Percentiles rank a stretch among this genome's conserved stretches.
These are phyloP conservation scores for Monosporascus sp. DNA, from an alignment of 2,329 filamentous ascomycete species.

Conservation along the genomic window DNA sequence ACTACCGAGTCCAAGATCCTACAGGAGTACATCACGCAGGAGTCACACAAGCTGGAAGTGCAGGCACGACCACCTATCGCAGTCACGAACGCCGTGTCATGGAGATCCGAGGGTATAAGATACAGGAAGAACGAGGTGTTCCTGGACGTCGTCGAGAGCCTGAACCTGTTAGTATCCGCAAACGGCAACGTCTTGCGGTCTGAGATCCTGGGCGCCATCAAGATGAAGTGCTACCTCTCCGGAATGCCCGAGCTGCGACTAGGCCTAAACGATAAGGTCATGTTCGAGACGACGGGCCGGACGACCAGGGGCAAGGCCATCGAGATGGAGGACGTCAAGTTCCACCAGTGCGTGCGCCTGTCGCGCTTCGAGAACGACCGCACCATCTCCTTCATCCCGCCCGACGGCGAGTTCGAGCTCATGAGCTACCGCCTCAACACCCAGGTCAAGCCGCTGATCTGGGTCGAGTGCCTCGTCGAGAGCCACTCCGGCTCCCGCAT, in stretches of 20 bases:
- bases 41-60: conserved; percentile 96
- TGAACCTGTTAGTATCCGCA: conserved; percentile 90
- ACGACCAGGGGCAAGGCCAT: conserved; percentile 94
- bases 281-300: conserved; percentile 97
- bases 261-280: conserved; percentile 96
- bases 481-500: conserved; percentile 92
- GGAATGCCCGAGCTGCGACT: conserved; percentile 96
- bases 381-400: conserved; percentile 97
- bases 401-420: conserved; percentile 96
- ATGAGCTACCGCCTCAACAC: conserved; percentile 99
- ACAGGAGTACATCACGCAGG: conserved; percentile 98
- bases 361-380: conserved; percentile 97
- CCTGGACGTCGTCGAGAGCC: conserved; percentile 91
- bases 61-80: conserved; percentile 95
- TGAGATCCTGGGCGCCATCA: conserved; percentile 93
- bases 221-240: conserved; percentile 99
- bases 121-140: conserved; percentile 99
- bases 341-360: conserved; percentile 94
- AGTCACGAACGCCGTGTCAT: conserved; percentile 96
- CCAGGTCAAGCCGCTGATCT: conserved; percentile 96
- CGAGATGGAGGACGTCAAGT: conserved; percentile 99
- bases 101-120: conserved; percentile 94
- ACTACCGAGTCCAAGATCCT: conserved; percentile 98
- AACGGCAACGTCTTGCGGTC: conserved; percentile 93
- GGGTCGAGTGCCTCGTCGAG: conserved; percentile 97